Base-by-base conservation (phyloP, 805 yeast genomes). In the Suhomyces emberorum region DNA sequence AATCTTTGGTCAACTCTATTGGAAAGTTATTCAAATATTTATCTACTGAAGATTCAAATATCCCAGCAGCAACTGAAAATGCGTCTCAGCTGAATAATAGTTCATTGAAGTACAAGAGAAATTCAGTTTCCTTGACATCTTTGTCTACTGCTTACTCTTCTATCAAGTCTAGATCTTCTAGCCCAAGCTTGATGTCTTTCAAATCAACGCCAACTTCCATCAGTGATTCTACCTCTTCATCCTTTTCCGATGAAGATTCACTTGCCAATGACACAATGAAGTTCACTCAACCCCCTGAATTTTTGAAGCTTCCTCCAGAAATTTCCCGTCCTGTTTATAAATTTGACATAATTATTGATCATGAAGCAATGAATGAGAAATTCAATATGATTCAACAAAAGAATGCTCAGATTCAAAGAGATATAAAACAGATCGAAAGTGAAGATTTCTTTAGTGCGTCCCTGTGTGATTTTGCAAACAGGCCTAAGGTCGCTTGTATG, bases 341-440 rank as follows among this genome's bases (percentile, higher is more conserved):
- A 46, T 74, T 73, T 50, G 76, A 72, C 25, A 49, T 76, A 24
- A 58, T 65, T 3, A 50, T 68, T 37, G 71, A 72, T 37, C 70
- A 68, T 34, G 71, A 66, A 10, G 46, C 71, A 4, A 48, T 65
- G 14, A 63, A 65, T 28, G 61, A 54, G 6, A 64, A 63, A 39
- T 54, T 31, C 30, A 31, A 38, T 24, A 38, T 59, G 38, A 51
- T 57, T 14, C 35, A 37, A 19, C 34, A 30, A 21, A 44, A 32
- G 15, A 42, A 42, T 33, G 12, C 21, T 11, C 14, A 15, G 23
- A 16, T 20, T n/a, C 30, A 19, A 19, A 10, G 14, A 8, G 5
- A 15, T 5, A 7, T 11, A 8, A 15, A 33, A 26, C 22, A 10
- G n/a, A 25, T 10, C 11, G 15, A 27, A 4, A 14, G 10, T 14